Conservation (phyloP, 164 flowering plant genomes). For the Liquidambar formosana region DNA sequence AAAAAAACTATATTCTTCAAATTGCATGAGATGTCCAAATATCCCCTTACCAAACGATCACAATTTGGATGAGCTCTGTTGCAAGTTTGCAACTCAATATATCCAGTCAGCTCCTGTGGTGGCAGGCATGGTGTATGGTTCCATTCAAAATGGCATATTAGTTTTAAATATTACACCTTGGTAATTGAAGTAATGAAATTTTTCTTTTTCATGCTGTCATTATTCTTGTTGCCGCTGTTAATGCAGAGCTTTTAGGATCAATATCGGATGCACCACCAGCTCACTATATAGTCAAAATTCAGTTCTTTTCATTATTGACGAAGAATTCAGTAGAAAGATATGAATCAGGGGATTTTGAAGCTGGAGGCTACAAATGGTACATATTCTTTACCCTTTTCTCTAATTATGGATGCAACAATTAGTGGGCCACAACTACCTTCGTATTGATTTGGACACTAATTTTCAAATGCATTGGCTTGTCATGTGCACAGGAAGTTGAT, state of each 20-base stretch:
- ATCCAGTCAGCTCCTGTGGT: too few species aligned
- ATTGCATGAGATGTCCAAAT: too few species aligned
- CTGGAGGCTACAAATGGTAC: constrained; percentile 62
- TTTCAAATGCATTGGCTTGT: background rate
- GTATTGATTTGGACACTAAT: too few species aligned
- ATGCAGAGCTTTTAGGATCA: constrained; percentile 30
- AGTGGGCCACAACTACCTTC: background rate
- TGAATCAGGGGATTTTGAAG: constrained; percentile 38
- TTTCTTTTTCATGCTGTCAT: background rate
- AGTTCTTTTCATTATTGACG: constrained; percentile 33
- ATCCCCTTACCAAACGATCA: too few species aligned
- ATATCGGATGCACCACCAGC: constrained; percentile 44
- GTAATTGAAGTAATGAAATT: background rate
- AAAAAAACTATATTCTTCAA: too few species aligned
- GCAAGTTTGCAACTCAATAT: too few species aligned
- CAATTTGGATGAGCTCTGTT: too few species aligned
- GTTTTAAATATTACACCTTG: background rate
- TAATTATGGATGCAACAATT: background rate
- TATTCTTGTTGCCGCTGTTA: too few species aligned
- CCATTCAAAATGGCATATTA: too few species aligned
- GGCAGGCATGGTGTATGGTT: too few species aligned
- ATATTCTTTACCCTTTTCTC: background rate
- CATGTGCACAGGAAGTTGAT: constrained; percentile 48
- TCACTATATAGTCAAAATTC: constrained; percentile 38
- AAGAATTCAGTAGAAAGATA: constrained; percentile 35